Evolutionary conservation across 495 filamentous ascomycete genomes (phyloP), one percentile per base, ranked within the genome.

Genomic region (Annulohypoxylon nitens): DNA sequence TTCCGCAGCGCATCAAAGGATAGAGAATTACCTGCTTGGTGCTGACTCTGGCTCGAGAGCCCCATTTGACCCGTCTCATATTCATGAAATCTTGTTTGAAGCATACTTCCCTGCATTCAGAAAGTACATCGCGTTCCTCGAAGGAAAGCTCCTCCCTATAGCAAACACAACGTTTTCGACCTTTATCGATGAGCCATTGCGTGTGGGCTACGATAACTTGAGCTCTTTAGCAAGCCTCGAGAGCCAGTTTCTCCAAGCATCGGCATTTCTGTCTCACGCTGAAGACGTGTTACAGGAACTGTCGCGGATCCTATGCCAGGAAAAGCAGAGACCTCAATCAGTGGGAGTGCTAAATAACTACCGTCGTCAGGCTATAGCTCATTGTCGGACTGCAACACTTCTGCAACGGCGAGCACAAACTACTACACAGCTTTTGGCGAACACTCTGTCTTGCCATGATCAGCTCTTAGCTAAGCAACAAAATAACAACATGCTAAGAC

Each of bases 51-150:
- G 53, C 45, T 59, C 70, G 3, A 54, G 53, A 39, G 33, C 70
- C 14, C 18, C 47, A 9, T 8, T 67, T 69, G 10, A 71, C 26
- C 60, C 80, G 2, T 76, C 80, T 8, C 73, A 74, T 69, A 63
- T 84, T 4, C 83, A 85, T 47, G 71, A 69, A 30, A 54, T 80
- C 2, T 51, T 84, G 0, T 82, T 86, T 30, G 68, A 80, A 0
- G 69, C 78, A 0, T 85, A 82, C 63, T 75, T 82, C 16, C 78
- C 79, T 2, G 68, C 73, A 4, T 86, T 82, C 80, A 78, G 84
- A 34, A 70, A 73, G 7, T 83, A 83, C 34, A 78, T 85, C 14
- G 75, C 73, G 20, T 70, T 62, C 23, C 61, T 81, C 3, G 83
- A 86, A 66, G 36, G 57, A 3, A 63, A 74, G 11, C 75, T 83